These are phyloP conservation scores for Leucocoprinus birnbaumii DNA, from an alignment of 768 basidiomycete species.

Conservation along the genomic window DNA sequence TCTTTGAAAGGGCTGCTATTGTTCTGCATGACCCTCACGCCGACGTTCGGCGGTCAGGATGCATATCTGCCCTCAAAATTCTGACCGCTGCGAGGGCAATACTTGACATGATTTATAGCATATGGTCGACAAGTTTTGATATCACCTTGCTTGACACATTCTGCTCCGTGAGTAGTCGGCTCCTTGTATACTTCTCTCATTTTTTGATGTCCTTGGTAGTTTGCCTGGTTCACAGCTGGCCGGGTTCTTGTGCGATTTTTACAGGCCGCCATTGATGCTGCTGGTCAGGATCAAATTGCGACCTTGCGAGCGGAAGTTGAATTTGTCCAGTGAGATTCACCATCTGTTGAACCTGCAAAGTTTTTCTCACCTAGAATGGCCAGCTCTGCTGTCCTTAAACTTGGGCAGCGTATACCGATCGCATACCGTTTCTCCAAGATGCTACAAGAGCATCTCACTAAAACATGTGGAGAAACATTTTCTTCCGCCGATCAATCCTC, in stretches of 20 bases:
- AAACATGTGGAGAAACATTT: conserved; percentile 32
- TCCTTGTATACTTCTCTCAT: not conserved
- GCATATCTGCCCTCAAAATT: conserved; percentile 68
- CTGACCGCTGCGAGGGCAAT: conserved; percentile 64
- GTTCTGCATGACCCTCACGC: conserved; percentile 79
- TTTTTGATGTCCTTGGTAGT: conserved; percentile 28
- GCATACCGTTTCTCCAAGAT: conserved; percentile 59
- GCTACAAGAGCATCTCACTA: conserved; percentile 45
- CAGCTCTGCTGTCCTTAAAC: conserved; percentile 56
- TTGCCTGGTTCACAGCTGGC: conserved; percentile 69
- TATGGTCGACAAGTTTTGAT: conserved; percentile 72
- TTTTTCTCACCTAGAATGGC: not conserved
- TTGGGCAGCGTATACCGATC: conserved; percentile 67
- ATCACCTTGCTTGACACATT: conserved; percentile 69
- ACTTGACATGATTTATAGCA: conserved; percentile 61
- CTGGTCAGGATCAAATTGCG: conserved; percentile 52
- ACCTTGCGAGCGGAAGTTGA: conserved; percentile 62
- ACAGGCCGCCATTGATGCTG: conserved; percentile 57
- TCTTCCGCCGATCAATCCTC: conserved; percentile 26
- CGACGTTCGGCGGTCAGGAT: conserved; percentile 51
- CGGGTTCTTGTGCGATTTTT: conserved; percentile 66
- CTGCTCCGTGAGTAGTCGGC: conserved; percentile 48
- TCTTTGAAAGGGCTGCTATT: conserved; percentile 51
- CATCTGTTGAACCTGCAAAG: not conserved
- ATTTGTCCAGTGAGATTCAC: conserved; percentile 54